Percentiles rank a stretch among this genome's conserved stretches.
Conservation (phyloP, 768 basidiomycete genomes). For the Tylopilus sp. region DNA sequence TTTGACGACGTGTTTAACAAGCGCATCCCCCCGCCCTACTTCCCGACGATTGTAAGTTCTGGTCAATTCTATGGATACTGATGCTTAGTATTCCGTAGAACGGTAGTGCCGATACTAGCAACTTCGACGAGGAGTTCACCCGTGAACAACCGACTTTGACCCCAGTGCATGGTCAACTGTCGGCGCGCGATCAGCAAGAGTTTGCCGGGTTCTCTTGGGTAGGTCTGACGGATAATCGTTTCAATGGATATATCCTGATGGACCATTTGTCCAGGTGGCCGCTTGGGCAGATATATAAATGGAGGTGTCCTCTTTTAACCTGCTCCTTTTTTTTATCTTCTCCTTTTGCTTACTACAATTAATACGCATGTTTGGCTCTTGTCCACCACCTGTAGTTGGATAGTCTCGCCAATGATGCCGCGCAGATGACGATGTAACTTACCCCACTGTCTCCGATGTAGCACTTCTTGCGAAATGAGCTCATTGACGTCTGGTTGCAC, state of each 20-base stretch:
- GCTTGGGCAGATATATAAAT: conserved; percentile 56
- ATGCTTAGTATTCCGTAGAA: conserved; percentile 44
- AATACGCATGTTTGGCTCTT: conserved; percentile 25
- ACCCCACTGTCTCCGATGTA: conserved; percentile 7
- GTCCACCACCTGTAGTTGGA: conserved; percentile 36
- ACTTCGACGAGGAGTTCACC: conserved; percentile 98
- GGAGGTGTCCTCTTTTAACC: conserved; percentile 20
- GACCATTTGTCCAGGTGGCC: conserved; percentile 32
- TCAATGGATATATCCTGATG: neutral
- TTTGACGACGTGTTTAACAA: conserved; percentile 98
- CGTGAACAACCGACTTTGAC: conserved; percentile 95
- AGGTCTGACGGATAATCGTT: conserved; percentile 1
- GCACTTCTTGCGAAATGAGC: conserved; percentile 1
- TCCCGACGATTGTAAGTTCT: conserved; percentile 83
- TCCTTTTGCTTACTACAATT: conserved; percentile 33
- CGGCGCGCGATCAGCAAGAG: conserved; percentile 86
- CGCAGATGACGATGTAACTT: conserved; percentile 20
- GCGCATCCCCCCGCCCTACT: conserved; percentile 95
- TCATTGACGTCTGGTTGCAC: conserved; percentile 24
- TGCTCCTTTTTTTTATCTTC: conserved; percentile 25
- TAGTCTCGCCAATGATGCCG: conserved; percentile 30
- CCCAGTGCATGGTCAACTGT: conserved; percentile 93
- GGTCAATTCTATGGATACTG: neutral
- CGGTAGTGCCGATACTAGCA: conserved; percentile 82
- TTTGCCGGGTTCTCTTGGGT: conserved; percentile 99